Percentiles rank a stretch among this genome's conserved stretches.
Evolutionary conservation across 2,329 filamentous ascomycete species (phyloP).

Genomic region (Ascosphaera aggregata): DNA sequence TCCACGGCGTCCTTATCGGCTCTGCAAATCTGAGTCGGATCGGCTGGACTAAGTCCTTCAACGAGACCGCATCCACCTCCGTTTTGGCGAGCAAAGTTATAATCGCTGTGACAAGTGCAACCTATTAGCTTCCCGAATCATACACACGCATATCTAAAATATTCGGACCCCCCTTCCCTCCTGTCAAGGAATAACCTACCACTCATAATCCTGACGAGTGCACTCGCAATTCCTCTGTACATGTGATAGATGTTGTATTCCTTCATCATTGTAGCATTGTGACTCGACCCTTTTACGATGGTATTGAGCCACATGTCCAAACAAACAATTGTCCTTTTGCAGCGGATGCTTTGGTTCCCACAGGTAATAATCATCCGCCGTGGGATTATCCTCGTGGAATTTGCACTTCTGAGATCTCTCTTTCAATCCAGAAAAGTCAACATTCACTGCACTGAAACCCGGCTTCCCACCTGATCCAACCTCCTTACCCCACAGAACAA

Average conservation of each 20-base stretch:
- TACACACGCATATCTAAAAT: too few relatives aligned
- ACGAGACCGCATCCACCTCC: conserved; percentile 63
- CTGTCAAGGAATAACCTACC: conserved; percentile 31
- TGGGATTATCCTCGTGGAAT: conserved; percentile 35
- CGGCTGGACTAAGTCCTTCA: conserved; percentile 40
- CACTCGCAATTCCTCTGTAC: conserved; percentile 59
- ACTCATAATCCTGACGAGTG: conserved; percentile 73
- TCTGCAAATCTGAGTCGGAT: conserved; percentile 34
- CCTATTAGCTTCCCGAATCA: background rate
- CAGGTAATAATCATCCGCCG: conserved; percentile 49
- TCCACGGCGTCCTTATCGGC: conserved; percentile 45
- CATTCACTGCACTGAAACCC: conserved; percentile 47
- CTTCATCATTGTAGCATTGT: conserved; percentile 58
- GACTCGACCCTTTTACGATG: conserved; percentile 65
- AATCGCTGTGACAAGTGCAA: conserved; percentile 36
- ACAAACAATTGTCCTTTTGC: conserved; percentile 59
- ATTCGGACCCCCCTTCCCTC: too few relatives aligned
- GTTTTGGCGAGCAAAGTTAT: conserved; percentile 65
- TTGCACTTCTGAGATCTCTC: conserved; percentile 41
- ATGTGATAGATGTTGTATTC: conserved; percentile 45
- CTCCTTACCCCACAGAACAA: conserved; percentile 62
- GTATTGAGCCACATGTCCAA: conserved; percentile 76
- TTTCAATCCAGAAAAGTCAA: conserved; percentile 71
- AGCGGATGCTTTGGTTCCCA: conserved; percentile 76
- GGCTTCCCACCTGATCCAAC: conserved; percentile 18